Evolutionary conservation across 306 rosid species (phyloP), one percentile per base, ranked within the genome.

Genomic region (Sicyos edulis): DNA sequence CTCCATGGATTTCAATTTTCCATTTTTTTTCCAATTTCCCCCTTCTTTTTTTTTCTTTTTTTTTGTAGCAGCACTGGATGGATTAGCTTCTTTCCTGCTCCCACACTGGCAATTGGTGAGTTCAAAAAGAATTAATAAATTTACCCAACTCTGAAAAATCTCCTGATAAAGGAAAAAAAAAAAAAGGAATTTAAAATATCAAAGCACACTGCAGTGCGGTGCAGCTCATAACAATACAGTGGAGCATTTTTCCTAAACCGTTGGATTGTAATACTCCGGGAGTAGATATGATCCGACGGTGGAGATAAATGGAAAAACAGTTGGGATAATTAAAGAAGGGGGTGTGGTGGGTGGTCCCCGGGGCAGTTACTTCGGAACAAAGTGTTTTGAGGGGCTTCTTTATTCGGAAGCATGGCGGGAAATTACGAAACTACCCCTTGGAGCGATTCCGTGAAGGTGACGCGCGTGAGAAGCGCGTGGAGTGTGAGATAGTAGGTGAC

Each of bases 321-420:
- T 63, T 53, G 45, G 5, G 32, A 14, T 57, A 20, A 58, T 22
- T 44, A 73, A 56, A 57, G 51, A 60, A 61, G 3, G 70, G 49
- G 49, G 37, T 29, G 71, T 10, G 51, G 50, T 51, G 63, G 40
- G 78, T 13, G 72, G 70, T 11, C 57, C 58, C 69, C 47, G 5
- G 62, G 37, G 61, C 72, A 61, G 72, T 75, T 47, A 61, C 78
- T 62, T 75, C 72, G 49, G 42, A 75, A 63, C 72, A 60, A 61
- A 61, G 78, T 51, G 63, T 51, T 51, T 8, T 40, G 49, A 61
- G 40, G 49, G 62, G 67, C 44, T 73, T 73, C 76, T 73, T 73
- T 73, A 56, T 73, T 56, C 69, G 55, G 54, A 73, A 73, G 55
- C 76, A 56, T 57, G 22, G 13, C 0, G 0, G 5, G 78, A 53